Conservation (phyloP, 2,329 filamentous ascomycete genomes). For the Penicillium aurantiogriseum region DNA sequence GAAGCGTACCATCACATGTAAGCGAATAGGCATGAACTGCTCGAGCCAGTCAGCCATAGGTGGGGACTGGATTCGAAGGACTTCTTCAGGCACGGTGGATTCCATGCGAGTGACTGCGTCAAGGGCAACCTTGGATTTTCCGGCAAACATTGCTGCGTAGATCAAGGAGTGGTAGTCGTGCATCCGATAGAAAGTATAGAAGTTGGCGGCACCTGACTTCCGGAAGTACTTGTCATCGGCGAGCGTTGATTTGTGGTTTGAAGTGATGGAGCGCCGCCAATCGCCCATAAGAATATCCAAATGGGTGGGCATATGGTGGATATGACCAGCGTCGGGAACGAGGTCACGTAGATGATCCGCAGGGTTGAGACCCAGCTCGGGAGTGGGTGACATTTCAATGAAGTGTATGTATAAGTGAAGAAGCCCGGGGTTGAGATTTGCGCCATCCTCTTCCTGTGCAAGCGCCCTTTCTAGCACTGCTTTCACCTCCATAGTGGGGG, state of each 20-base stretch:
- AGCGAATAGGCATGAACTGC: constrained; percentile 62
- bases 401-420: constrained; percentile 73
- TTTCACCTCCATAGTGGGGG: constrained; percentile 59
- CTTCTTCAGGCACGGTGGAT: constrained; percentile 58
- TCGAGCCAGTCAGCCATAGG: constrained; percentile 80
- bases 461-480: constrained; percentile 59
- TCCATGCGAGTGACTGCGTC: constrained; percentile 61
- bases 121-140: constrained; percentile 60
- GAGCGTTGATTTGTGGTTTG: constrained; percentile 62
- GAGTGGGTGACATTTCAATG: constrained; percentile 69
- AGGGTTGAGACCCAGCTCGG: constrained; percentile 59
- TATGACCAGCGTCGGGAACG: constrained; percentile 65
- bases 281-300: constrained; percentile 69
- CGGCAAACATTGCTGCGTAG: constrained; percentile 74
- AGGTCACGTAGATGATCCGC: constrained; percentile 61
- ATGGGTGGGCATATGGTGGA: constrained; percentile 73
- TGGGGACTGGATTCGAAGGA: constrained; percentile 64
- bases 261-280: constrained; percentile 62
- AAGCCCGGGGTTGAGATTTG: constrained; percentile 62
- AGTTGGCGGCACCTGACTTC: constrained; percentile 60
- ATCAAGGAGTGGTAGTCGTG: constrained; percentile 72
- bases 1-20: constrained; percentile 70
- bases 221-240: constrained; percentile 66
- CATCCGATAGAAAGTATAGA: constrained; percentile 70
- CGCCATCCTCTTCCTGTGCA: constrained; percentile 46